Base-by-base conservation (phyloP, 768 basidiomycete species). In the Heimioporus sp. region DNA sequence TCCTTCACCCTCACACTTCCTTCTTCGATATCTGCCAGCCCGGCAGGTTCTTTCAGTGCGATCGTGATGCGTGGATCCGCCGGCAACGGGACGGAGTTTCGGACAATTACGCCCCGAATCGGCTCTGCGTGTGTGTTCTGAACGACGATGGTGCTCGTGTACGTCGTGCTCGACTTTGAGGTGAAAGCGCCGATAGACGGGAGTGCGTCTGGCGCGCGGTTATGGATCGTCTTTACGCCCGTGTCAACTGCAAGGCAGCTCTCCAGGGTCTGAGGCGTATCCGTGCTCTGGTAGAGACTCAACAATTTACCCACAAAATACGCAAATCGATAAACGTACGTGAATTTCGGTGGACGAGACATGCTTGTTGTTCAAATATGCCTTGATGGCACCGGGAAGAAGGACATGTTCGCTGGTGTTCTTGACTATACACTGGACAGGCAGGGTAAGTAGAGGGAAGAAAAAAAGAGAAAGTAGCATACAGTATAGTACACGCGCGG, bases 11-110 rank as follows among this genome's bases (percentile, higher is more conserved):
- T 0, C 4, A 56, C 53, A 3, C 3, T 19, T 20, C 60, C 65
- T 7, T 57, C 53, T 6, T 59, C 49, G 4, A 56, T 61, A 13
- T 54, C 60, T 7, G 59, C 63, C 31, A 66, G 38, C 30, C 65
- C 52, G 3, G 24, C 41, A 13, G 69, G 69, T 24, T 70, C 64
- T 48, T 60, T 58, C 36, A 67, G 34, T 1, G 52, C 17, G 28
- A 71, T 60, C 48, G 66, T 65, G 40, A 72, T 52, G 6, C 60
- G 54, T 19, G 62, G 52, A 46, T 72, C 61, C 2, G 57, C 30
- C 5, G 66, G 56, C n/a, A 67, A 38, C 4, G 68, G 68, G 15
- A 71, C 49, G n/a, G n/a, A n/a, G n/a, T n/a, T n/a, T n/a, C n/a
- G n/a, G n/a, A n/a, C n/a, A n/a, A n/a, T n/a, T n/a, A n/a, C n/a